Evolutionary conservation across 441 rosid species (phyloP).

Genomic region (Gossypium davidsonii): DNA sequence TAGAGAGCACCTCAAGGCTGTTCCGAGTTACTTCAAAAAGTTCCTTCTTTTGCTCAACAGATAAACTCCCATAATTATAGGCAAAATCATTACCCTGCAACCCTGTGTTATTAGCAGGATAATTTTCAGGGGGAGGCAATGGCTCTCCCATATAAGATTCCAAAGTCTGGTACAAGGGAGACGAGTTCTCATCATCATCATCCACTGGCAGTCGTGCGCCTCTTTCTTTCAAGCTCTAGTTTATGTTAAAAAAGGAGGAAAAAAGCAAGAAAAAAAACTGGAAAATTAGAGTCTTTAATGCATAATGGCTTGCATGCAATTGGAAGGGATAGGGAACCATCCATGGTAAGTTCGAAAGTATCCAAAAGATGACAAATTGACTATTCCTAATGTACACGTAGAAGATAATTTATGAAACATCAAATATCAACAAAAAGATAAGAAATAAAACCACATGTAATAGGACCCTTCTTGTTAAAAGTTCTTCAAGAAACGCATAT

Average conservation of each 20-base stretch:
- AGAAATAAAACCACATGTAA: background rate
- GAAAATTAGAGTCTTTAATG: background rate
- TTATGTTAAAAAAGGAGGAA: background rate
- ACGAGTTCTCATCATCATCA: slow-evolving; percentile 31
- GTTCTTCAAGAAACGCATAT: background rate
- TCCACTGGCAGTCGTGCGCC: slow-evolving; percentile 19
- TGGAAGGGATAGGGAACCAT: background rate
- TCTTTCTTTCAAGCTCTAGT: slow-evolving; percentile 49
- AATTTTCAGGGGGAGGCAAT: slow-evolving; percentile 52
- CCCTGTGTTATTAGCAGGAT: slow-evolving; percentile 41
- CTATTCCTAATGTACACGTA: background rate
- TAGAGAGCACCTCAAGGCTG: slow-evolving; percentile 75
- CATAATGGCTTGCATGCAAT: background rate
- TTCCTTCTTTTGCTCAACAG: slow-evolving; percentile 62
- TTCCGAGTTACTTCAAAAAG: slow-evolving; percentile 52
- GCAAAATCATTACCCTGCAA: slow-evolving; percentile 24
- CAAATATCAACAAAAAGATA: background rate
- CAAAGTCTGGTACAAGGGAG: slow-evolving; percentile 29
- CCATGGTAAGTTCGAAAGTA: background rate
- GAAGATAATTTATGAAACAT: background rate
- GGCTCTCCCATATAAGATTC: slow-evolving; percentile 53
- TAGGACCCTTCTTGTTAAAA: background rate
- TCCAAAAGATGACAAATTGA: background rate
- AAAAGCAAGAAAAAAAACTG: background rate
- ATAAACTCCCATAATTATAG: slow-evolving; percentile 33